Evolutionary conservation across 1,284 basidiomycete species (phyloP).

Genomic region (Trichosporon faecale): DNA sequence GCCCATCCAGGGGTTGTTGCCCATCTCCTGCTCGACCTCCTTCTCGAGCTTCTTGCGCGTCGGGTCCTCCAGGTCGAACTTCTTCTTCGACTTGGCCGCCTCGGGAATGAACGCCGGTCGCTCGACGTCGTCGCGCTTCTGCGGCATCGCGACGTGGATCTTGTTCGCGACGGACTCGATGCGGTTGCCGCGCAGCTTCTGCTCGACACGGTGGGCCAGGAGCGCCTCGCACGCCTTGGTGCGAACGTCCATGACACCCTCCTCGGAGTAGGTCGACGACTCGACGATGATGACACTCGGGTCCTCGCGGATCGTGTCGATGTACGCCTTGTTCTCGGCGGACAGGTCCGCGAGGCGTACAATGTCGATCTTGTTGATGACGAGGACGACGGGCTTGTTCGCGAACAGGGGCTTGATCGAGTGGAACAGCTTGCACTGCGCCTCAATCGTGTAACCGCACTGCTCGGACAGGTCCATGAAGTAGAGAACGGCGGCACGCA

Average conservation of each 20-base stretch:
- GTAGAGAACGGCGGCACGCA: constrained; percentile 86
- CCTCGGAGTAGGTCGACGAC: constrained; percentile 88
- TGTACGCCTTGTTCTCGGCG: constrained; percentile 67
- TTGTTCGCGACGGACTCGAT: constrained; percentile 87
- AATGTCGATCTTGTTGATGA: constrained; percentile 95
- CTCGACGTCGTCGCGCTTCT: constrained; percentile 77
- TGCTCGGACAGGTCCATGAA: constrained; percentile 97
- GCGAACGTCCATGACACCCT: constrained; percentile 92
- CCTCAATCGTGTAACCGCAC: constrained; percentile 91
- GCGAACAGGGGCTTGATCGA: constrained; percentile 94
- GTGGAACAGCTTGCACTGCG: constrained; percentile 93
- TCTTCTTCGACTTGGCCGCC: constrained; percentile 66
- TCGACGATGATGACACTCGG: constrained; percentile 72
- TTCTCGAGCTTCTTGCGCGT: constrained; percentile 66
- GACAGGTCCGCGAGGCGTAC: constrained; percentile 75
- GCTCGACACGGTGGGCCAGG: constrained; percentile 85
- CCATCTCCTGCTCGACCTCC: constrained; percentile 65
- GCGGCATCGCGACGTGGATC: constrained; percentile 87
- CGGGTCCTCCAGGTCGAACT: constrained; percentile 82
- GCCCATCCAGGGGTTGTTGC: constrained; percentile 77
- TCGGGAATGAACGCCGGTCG: constrained; percentile 85
- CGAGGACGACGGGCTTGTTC: constrained; percentile 85
- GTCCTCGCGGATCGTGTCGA: constrained; percentile 76
- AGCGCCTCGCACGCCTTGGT: constrained; percentile 88
- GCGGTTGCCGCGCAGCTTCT: constrained; percentile 88